Percentiles rank a stretch among this genome's conserved stretches.
These are phyloP conservation scores for Phytophthora sp. DNA, from an alignment of 352 stramenopile genomes.

Conservation along the genomic window DNA sequence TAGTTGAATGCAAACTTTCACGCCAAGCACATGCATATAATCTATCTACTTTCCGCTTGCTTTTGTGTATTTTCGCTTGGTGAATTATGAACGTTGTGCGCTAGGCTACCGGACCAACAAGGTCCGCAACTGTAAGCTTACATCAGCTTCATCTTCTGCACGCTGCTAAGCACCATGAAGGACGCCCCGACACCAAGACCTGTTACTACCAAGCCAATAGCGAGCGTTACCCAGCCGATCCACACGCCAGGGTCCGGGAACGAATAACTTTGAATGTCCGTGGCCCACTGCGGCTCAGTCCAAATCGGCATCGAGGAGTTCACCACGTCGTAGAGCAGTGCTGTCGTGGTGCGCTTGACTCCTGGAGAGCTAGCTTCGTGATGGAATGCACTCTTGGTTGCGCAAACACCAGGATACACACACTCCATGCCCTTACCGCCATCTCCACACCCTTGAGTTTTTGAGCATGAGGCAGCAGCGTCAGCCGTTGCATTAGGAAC, in stretches of 20 bases:
- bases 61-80: slow-evolving; percentile 15
- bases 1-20: neutral
- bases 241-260: slow-evolving; percentile 77
- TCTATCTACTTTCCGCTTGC: slow-evolving; percentile 14
- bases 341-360: slow-evolving; percentile 52
- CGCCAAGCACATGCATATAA: slow-evolving; percentile 4
- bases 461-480: slow-evolving; percentile 44
- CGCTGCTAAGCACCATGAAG: slow-evolving; percentile 58
- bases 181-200: slow-evolving; percentile 46
- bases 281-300: slow-evolving; percentile 73
- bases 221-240: slow-evolving; percentile 78
- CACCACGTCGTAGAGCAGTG: slow-evolving; percentile 65
- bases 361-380: slow-evolving; percentile 80
- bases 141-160: slow-evolving; percentile 88
- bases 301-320: slow-evolving; percentile 76
- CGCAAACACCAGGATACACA: slow-evolving; percentile 78
- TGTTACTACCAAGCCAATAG: slow-evolving; percentile 53
- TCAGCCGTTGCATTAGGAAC: slow-evolving; percentile 44
- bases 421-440: slow-evolving; percentile 69
- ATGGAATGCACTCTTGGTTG: slow-evolving; percentile 63
- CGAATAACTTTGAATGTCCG: slow-evolving; percentile 75
- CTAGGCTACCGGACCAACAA: neutral
- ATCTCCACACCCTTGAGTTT: slow-evolving; percentile 60
- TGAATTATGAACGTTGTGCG: slow-evolving; percentile 7
- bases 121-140: slow-evolving; percentile 39